phyloP scores from a whole-genome alignment of 2,329 filamentous ascomycete genomes.

The Davidsoniella neocaledoniae region DNA sequence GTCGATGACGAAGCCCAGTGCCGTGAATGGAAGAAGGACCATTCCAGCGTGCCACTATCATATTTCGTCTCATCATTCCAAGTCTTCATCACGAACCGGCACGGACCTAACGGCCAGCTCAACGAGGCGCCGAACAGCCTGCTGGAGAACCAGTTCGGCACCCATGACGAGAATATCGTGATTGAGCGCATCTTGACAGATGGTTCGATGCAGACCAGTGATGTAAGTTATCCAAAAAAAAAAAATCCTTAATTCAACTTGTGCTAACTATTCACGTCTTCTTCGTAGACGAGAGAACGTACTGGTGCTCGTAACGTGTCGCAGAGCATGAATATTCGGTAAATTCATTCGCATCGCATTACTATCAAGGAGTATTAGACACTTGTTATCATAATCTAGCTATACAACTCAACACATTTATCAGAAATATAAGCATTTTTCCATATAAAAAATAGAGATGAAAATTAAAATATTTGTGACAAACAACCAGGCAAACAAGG shows the following conservation, averaged over 20 bases:
- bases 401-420: too few species aligned
- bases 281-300: constrained; percentile 31
- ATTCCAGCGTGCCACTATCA: constrained; percentile 51
- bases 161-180: constrained; percentile 59
- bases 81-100: constrained; percentile 80
- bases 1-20: constrained; percentile 44
- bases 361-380: too few species aligned
- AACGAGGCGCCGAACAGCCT: constrained; percentile 58
- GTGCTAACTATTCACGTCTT: too few species aligned
- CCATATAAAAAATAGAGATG: too few species aligned
- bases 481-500: too few species aligned
- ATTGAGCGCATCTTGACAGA: constrained; percentile 50
- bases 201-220: constrained; percentile 5
- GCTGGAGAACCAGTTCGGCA: constrained; percentile 79
- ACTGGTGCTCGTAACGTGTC: constrained; percentile 37
- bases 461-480: too few species aligned
- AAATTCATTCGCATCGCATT: background rate
- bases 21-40: constrained; percentile 71
- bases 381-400: too few species aligned
- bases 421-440: too few species aligned
- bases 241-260: background rate
- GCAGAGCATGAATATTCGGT: constrained; percentile 19
- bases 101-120: constrained; percentile 66
- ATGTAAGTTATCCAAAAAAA: background rate
- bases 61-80: constrained; percentile 81